Base-by-base conservation (phyloP, 371 early-diverging fungal genomes). In the Mortierella sp. region DNA sequence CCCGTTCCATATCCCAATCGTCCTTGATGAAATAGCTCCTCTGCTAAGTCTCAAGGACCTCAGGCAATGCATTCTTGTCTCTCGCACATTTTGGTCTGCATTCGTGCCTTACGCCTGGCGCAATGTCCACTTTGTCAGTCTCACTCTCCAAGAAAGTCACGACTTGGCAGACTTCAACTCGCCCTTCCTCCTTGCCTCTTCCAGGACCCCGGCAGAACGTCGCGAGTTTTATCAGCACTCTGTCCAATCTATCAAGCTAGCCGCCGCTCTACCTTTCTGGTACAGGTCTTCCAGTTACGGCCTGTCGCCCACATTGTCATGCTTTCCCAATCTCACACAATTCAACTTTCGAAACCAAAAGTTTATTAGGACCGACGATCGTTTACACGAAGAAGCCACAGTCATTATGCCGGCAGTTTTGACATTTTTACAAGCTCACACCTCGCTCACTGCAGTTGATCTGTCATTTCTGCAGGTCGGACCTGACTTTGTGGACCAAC, bases 31-130 rank as follows among this genome's bases (percentile, higher is more conserved):
- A 42, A 56, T 64, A 35, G 31, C 31, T 7, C 9, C 40, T 2
- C 13, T 40, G 1, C 65, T 64, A 4, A n/a, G 8, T 0, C 23
- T 22, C 28, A 23, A 51, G 56, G 65, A 64, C 43, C 56, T 64
- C 7, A 32, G 4, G 15, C 55, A 34, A 17, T 56, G 55, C 23
- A 28, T 54, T 12, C 43, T 15, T 22, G 65, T 64, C 56, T 55
- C 42, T 4, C 54, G 29, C 12, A 37, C 15, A 4, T 56, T 64
- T 42, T 64, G 65, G 65, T 17, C 42, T 15, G 13, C 56, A 2
- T 64, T 64, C 22, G 43, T 64, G 2, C 65, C 65, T 12, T 55
- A 64, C 40, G 56, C 55, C 1, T 64, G 65, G 65, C 37, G 56
- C 40, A 55, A 64, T 28, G 5, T 64, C 29, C 65, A 64, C 32